Conservation (phyloP, 441 rosid species). For the Erodium trifolium region DNA sequence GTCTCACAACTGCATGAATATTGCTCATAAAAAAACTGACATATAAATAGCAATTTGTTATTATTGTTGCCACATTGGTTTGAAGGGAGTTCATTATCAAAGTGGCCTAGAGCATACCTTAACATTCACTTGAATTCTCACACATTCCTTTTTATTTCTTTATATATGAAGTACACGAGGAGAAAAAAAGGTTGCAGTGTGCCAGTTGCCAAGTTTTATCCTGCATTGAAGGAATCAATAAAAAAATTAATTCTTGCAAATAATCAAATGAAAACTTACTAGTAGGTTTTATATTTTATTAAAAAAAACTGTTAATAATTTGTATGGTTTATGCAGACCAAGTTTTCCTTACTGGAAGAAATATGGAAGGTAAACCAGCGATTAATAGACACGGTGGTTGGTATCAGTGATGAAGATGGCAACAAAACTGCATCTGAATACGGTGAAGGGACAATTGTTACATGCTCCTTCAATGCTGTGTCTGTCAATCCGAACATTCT, state of each 20-base stretch:
- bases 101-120: too few species aligned
- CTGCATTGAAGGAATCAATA: not conserved
- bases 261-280: not conserved
- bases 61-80: not conserved
- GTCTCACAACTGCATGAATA: not conserved
- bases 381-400: constrained; percentile 21
- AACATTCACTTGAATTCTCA: not conserved
- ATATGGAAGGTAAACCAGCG: constrained; percentile 21
- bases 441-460: constrained; percentile 23
- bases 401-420: constrained; percentile 18
- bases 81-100: not conserved
- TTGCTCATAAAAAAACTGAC: not conserved
- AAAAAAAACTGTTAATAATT: too few species aligned
- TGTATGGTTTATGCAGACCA: constrained; percentile 13
- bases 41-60: not conserved
- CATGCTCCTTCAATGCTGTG: constrained; percentile 25
- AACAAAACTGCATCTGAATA: constrained; percentile 16
- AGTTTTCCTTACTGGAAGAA: constrained; percentile 18
- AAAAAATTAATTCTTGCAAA: not conserved
- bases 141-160: too few species aligned
- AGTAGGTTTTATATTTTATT: too few species aligned
- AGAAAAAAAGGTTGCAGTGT: too few species aligned
- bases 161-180: too few species aligned
- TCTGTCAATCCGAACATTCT: constrained; percentile 20
- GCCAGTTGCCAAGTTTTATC: not conserved